Base-by-base conservation (phyloP, 805 yeast species). In the Myxozyma vanderwaltii region DNA sequence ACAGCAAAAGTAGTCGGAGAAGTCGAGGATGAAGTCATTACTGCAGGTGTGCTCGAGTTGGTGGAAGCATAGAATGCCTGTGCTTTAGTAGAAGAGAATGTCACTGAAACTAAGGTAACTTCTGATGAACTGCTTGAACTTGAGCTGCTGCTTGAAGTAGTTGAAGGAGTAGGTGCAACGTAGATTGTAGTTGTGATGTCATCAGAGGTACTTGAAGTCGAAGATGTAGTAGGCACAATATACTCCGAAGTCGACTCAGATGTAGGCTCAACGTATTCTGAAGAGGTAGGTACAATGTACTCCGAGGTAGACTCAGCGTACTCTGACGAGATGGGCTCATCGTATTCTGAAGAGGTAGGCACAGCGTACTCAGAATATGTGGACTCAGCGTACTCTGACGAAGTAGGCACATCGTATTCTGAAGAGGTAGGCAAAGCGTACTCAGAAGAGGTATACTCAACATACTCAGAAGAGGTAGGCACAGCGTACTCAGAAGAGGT, bases 311-410 rank as follows among this genome's bases (percentile, higher is more conserved):
- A 49, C 44, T n/a, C 48, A 1, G 19, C 33, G 33, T 29, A 29
- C 6, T 6, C 6, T 6, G 33, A 29, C 6, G 33, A 7, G 10
- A 53, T 46, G 15, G 63, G 63, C 19, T 29, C 43, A 17, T 38
- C 59, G 26, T 41, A 35, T n/a, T 7, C 35, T 5, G 50, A 46
- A 21, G 62, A 35, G 21, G 62, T 48, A 33, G 63, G 63, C 29
- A 19, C 43, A 17, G 39, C 59, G 36, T 48, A 50, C 24, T 27
- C 29, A 1, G 51, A 21, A n/a, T n/a, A n/a, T n/a, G 57, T 46
- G 23, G 63, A 58, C 29, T 29, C 43, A 17, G 39, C 59, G 36
- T 48, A 50, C 24, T 27, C 29, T 2, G 51, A 21, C 23, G 51
- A 40, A 44, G 55, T 26, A 23, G 49, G 38, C 27, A 5, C 38